Evolutionary conservation across 192 early-diverging fungal genomes (phyloP), one percentile per base, ranked within the genome.

Genomic region (Neocallimastix lanati): DNA sequence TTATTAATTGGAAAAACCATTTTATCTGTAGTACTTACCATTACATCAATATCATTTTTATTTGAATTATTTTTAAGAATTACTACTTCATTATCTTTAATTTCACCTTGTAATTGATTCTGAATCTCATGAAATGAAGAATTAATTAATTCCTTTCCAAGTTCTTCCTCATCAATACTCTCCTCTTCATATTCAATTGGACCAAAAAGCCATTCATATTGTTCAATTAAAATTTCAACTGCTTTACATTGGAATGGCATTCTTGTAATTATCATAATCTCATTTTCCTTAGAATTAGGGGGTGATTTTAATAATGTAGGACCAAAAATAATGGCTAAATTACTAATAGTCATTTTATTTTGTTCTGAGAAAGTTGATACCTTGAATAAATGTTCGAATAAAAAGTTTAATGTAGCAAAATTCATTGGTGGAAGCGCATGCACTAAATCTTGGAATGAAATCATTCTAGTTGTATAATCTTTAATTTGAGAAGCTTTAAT

Each of bases 181-280:
- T 88, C 84, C 21, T 88, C 86, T 82, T 88, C 88, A 82, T 80
- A 89, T 83, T 89, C 87, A 78, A 88, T 86, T 12, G 89, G 84
- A 28, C 88, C 87, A 83, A 89, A 89, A n/a, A 89, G 82, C 87
- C 87, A 89, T 29, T 88, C 86, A 27, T 78, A 79, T 50, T 89
- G 83, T 29, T 88, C 87, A 76, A 89, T 87, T 67, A 89, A 81
- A 28, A 82, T 85, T 79, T 88, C 87, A 12, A 87, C 82, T 3
- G 85, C 79, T 28, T 79, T 80, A 79, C 82, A 83, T 76, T 86
- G 83, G 76, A 80, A 67, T 29, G 82, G 84, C 86, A 88, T 87
- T 67, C 50, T 67, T 25, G 50, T 67, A n/a, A 67, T 67, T 0
- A 67, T 67, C 25, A 67, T 67, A n/a, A 67, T n/a, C n/a, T 67